Conservation (phyloP, 345 rosid genomes). For the Camelina sativa region DNA sequence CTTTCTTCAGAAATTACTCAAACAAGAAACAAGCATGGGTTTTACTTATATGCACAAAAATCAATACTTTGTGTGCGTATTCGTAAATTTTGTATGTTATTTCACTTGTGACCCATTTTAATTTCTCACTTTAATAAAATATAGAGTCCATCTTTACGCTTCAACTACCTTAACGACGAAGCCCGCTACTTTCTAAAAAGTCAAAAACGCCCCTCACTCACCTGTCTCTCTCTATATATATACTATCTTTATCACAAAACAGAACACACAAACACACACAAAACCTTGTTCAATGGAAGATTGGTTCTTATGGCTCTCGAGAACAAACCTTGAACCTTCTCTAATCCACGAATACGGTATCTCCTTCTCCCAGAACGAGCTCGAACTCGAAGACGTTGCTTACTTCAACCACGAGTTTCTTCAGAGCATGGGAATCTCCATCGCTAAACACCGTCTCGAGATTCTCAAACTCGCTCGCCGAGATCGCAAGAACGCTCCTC, state of each 20-base stretch:
- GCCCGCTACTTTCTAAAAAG: constrained; percentile 14
- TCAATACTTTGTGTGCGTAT: not conserved
- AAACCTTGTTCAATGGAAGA: constrained; percentile 55
- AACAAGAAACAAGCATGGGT: not conserved
- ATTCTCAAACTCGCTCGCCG: constrained; percentile 85
- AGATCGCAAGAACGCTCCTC: constrained; percentile 42
- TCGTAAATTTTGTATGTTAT: not conserved
- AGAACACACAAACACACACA: not conserved
- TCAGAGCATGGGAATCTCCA: constrained; percentile 93
- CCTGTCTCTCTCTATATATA: constrained; percentile 16
- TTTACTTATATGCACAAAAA: not conserved
- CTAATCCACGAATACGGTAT: constrained; percentile 81
- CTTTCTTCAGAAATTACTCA: not conserved
- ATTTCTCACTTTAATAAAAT: constrained; percentile 16
- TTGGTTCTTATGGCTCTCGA: constrained; percentile 85
- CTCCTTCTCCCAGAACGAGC: constrained; percentile 77
- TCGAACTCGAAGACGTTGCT: constrained; percentile 74
- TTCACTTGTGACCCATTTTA: constrained; percentile 23
- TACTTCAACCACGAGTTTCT: constrained; percentile 95
- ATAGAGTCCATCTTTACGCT: constrained; percentile 32
- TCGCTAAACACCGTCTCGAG: constrained; percentile 95
- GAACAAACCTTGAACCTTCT: constrained; percentile 70
- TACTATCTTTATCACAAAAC: not conserved
- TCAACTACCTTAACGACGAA: constrained; percentile 49
- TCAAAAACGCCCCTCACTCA: constrained; percentile 18